Evolutionary conservation across 148 eudicot genomes (phyloP).

Genomic region (Mesembryanthemum crystallinum): DNA sequence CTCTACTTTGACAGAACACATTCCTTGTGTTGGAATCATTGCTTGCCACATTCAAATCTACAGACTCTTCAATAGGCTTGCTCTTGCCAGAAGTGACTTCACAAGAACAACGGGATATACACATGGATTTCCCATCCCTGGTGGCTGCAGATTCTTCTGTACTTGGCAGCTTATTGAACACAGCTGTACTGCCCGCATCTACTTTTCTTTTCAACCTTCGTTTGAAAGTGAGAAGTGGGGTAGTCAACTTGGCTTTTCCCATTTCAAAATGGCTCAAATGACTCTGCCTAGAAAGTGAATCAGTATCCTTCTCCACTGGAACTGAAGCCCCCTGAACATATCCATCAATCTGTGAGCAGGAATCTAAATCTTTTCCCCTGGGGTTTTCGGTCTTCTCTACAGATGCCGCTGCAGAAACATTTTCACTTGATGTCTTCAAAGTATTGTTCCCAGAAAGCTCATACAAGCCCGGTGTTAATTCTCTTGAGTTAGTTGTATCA

Average conservation of each 20-base stretch:
- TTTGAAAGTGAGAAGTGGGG: conserved; percentile 43
- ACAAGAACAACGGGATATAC: conserved; percentile 18
- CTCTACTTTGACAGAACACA: conserved; percentile 11
- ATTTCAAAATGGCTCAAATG: conserved; percentile 1
- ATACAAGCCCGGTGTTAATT: conserved; percentile 13
- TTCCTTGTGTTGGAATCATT: conserved; percentile 2
- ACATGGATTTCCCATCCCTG: background rate
- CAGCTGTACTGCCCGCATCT: conserved; percentile 16
- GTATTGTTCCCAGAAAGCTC: conserved; percentile 15
- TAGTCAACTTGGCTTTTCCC: conserved; percentile 21
- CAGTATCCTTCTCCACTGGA: conserved; percentile 20
- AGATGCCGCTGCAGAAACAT: conserved; percentile 16
- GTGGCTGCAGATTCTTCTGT: conserved; percentile 18
- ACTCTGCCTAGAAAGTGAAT: conserved; percentile 15
- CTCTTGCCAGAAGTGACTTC: conserved; percentile 16
- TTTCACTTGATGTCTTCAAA: conserved; percentile 10
- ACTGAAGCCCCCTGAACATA: conserved; percentile 18
- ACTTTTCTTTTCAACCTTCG: conserved; percentile 46
- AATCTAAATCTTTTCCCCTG: conserved; percentile 17
- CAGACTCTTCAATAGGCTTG: conserved; percentile 12
- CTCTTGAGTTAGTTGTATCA: conserved; percentile 9
- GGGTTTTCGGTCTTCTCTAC: conserved; percentile 14
- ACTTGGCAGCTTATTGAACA: conserved; percentile 8
- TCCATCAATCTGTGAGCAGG: conserved; percentile 22
- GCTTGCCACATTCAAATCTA: conserved; percentile 11